Percentiles rank a stretch among this genome's conserved stretches.
These are phyloP conservation scores for Chaetothyriales sp. DNA, from an alignment of 2,329 filamentous ascomycete species.

Conservation along the genomic window DNA sequence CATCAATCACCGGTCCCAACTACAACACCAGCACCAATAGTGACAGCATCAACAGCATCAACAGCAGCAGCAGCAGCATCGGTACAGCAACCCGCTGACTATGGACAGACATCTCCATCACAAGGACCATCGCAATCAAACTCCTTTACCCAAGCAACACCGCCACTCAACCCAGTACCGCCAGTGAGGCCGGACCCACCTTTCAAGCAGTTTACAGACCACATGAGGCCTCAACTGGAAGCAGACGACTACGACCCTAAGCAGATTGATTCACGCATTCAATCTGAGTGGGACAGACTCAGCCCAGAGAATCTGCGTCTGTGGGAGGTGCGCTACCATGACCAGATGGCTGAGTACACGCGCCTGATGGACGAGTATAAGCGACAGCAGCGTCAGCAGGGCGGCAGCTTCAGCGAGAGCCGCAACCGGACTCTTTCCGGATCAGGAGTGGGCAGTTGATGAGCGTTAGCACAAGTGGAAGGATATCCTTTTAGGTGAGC, in stretches of 20 bases:
- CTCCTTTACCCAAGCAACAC: neutral
- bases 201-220: slow-evolving; percentile 14
- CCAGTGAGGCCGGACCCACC: slow-evolving; percentile 14
- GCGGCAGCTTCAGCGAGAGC: neutral
- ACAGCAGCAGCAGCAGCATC: neutral
- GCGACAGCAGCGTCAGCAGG: slow-evolving; percentile 1
- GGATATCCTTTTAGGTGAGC: too few species aligned
- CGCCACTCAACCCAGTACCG: neutral
- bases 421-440: neutral
- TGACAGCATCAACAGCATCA: neutral
- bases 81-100: neutral
- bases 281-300: slow-evolving; percentile 15
- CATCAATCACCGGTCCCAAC: neutral
- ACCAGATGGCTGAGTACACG: slow-evolving; percentile 16
- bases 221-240: slow-evolving; percentile 16
- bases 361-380: slow-evolving; percentile 14
- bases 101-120: neutral
- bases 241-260: slow-evolving; percentile 13
- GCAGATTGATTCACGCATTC: slow-evolving; percentile 13
- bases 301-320: slow-evolving; percentile 12
- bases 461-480: neutral
- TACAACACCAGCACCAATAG: neutral
- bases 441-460: neutral
- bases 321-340: slow-evolving; percentile 17
- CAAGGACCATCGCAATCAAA: neutral